phyloP scores from a whole-genome alignment of 2,329 filamentous ascomycete species.

The Plectosphaerella sp. region DNA sequence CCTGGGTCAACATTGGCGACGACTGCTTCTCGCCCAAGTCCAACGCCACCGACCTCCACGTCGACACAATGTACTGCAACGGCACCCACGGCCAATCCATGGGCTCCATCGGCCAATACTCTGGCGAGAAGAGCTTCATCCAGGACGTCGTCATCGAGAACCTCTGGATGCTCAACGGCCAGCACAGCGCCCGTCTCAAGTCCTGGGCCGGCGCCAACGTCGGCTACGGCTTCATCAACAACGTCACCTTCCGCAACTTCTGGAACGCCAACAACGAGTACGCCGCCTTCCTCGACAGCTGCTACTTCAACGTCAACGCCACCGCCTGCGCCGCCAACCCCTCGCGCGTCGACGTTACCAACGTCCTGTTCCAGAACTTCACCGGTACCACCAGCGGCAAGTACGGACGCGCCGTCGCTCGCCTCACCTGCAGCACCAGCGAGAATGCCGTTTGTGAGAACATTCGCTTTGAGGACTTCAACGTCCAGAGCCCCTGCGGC shows the following conservation, averaged over 20 bases:
- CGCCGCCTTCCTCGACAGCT: slow-evolving; percentile 49
- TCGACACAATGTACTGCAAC: slow-evolving; percentile 57
- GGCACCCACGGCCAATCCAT: slow-evolving; percentile 58
- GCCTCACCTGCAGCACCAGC: slow-evolving; percentile 48
- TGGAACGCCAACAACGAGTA: slow-evolving; percentile 56
- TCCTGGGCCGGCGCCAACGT: slow-evolving; percentile 53
- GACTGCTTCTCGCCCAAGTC: slow-evolving; percentile 63
- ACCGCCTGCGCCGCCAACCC: slow-evolving; percentile 58
- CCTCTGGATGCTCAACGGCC: slow-evolving; percentile 42
- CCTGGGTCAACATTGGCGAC: slow-evolving; percentile 55
- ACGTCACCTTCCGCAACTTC: slow-evolving; percentile 58
- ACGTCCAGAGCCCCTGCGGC: slow-evolving; percentile 46
- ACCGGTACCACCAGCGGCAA: slow-evolving; percentile 50
- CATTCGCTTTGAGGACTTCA: slow-evolving; percentile 47
- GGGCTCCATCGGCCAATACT: slow-evolving; percentile 57
- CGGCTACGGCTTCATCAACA: slow-evolving; percentile 53
- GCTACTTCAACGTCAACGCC: slow-evolving; percentile 48
- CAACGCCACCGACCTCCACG: slow-evolving; percentile 53
- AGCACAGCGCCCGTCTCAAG: slow-evolving; percentile 59
- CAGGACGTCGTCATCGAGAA: slow-evolving; percentile 53
- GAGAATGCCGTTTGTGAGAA: slow-evolving; percentile 49
- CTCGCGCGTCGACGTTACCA: slow-evolving; percentile 48
- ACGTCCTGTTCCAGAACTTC: slow-evolving; percentile 54
- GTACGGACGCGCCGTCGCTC: slow-evolving; percentile 46
- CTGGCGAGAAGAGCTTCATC: slow-evolving; percentile 31